Evolutionary conservation across 495 filamentous ascomycete genomes (phyloP), one percentile per base, ranked within the genome.

Genomic region (Baudoinia panamericana): DNA sequence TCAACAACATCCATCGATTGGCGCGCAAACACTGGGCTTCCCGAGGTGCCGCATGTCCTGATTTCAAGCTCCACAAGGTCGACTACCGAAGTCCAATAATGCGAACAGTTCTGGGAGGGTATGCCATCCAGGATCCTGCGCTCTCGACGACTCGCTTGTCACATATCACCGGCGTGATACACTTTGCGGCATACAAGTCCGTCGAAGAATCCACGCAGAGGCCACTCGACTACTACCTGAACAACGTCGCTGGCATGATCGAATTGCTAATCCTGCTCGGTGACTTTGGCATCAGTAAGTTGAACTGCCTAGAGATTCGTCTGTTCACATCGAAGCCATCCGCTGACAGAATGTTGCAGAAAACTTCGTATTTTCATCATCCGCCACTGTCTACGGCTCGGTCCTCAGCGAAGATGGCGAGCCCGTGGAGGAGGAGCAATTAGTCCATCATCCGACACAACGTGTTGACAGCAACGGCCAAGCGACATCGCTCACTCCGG

Each of bases 321-420:
- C n/a, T 28, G 26, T n/a, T 28, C 8, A 8, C 26, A 28, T n/a
- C 26, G 26, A n/a, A 28, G 8, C 8, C 26, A 28, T 28, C n/a
- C 26, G 26, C 26, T 28, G 26, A 28, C 26, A n/a, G 8, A n/a
- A 8, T n/a, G n/a, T n/a, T n/a, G n/a, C n/a, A n/a, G n/a, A 70
- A 52, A 75, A 69, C 13, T 75, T 80, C 48, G 71, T 80, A 46
- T 79, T 80, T 56, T 75, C 70, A 5, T 73, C 72, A 22, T 81
- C 76, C 0, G 75, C 55, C 63, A 82, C 72, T 4, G 74, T 80
- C 12, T 80, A 80, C 49, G 75, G 75, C n/a, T n/a, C n/a, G n/a
- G n/a, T n/a, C n/a, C n/a, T n/a, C 8, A 62, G 68, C 13, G 55
- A 68, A 13, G 59, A 60, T 5, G 69, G 70, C 8, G 45, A 61